Base-by-base conservation (phyloP, 2,329 filamentous ascomycete species). In the Aspergillus quadricinctus region DNA sequence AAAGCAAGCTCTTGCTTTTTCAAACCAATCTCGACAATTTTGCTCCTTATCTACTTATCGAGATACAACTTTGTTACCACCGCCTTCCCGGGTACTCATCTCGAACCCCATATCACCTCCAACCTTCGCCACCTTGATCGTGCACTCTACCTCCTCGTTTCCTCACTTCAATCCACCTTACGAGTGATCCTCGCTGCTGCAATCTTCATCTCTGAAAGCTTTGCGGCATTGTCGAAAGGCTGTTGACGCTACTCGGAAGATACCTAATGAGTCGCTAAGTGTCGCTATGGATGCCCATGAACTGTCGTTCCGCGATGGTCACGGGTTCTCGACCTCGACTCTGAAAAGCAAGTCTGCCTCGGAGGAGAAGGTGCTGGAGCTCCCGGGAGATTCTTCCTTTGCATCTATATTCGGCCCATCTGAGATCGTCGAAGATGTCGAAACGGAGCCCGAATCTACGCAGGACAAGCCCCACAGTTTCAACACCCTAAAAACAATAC, bases 401-500 rank as follows among this genome's bases (percentile, higher is more conserved):
- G 52, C 53, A 19, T 68, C 64, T 8, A 55, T 67, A 50, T 68
- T 66, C 25, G 64, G 65, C 21, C 56, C 60, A 6, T 54, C 61
- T 2, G 49, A 58, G 11, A 52, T 31, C 35, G 29, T 49, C 17
- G 64, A 63, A 27, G 61, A 61, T n/a, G 56, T 51, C 40, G 62
- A 63, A 54, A 53, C 52, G 21, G 63, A 66, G 23, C 49, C 63
- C 61, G 64, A 67, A n/a, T 53, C 60, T 49, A 60, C 66, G 53
- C 60, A 64, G 50, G 55, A 58, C 51, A 50, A 58, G 55, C 62
- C 58, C 56, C 64, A 64, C 50, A 67, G 66, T 46, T 66, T 69
- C 53, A 65, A 65, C 50, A 69, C 70, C 59, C 68, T 78, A 58
- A 72, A 75, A 46, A 73, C 77, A 40, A 71, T 77, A 23, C 71